Base-by-base conservation (phyloP, 495 filamentous ascomycete species). In the Trichodelitschia bisporula region DNA sequence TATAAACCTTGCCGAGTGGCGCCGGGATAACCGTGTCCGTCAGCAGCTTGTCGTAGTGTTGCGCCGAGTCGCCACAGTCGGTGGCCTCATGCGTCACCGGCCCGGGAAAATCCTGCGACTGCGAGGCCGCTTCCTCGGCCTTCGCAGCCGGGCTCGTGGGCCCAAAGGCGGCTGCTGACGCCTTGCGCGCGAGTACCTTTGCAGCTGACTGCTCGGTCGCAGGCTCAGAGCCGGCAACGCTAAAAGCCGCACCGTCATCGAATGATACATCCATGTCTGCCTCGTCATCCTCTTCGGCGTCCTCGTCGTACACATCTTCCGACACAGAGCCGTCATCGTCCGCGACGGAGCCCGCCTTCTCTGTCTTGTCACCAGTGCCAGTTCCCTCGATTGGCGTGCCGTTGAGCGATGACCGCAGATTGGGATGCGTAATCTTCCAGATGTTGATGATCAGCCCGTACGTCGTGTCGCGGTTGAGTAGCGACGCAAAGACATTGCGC, bases 401-500 rank as follows among this genome's bases (percentile, higher is more conserved):
- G 37, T 91, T 91, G 4, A 82, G 56, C 18, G 77, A 80, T 46
- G 77, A 84, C 44, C 82, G 74, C 12, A 99, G 49, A 37, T 74
- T 69, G 4, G 89, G 84, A 45, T 95, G 86, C 19, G 76, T 84
- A 24, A 93, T 72, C 43, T 90, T 92, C 86, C 86, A 99, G 33
- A 99, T 93, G 29, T 82, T 82, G 45, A 95, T 74, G 48, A 99
- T 75, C 15, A 99, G 58, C 45, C 95, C 86, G 48, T 95, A 99
- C 0, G 86, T 95, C 3, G 83, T 77, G 51, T 99, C 86, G 39
- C 86, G 66, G 40, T 77, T 84, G 11, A 91, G 68, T 35, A 99
- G 72, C 55, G 83, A 93, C 19, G 89, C 79, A 50, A 99, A 95
- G 3, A 86, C 69, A 42, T 95, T 82, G 29, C 84, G 77, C 12